Evolutionary conservation across 257 asterid species (phyloP).

Genomic region (Mitragyna speciosa): DNA sequence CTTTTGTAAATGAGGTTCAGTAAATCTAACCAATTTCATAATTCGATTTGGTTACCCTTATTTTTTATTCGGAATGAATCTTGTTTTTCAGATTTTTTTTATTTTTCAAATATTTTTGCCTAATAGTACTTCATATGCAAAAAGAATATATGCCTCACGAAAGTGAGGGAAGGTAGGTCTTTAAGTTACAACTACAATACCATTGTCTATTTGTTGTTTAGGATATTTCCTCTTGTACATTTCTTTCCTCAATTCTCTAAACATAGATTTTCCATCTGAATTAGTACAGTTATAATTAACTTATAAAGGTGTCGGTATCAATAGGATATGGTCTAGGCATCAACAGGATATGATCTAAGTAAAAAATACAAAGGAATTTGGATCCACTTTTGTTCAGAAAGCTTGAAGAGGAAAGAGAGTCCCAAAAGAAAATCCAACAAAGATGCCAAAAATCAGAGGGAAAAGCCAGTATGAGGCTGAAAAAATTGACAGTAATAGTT

Average conservation of each 20-base stretch:
- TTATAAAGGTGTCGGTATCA: no score
- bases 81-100: no score
- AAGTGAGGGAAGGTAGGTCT: neutral
- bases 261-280: neutral
- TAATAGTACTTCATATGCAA: neutral
- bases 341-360: neutral
- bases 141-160: neutral
- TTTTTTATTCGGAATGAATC: no score
- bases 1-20: no score
- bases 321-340: neutral
- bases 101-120: no score
- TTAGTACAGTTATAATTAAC: neutral
- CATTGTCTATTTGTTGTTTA: neutral
- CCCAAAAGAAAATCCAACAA: constrained; percentile 1
- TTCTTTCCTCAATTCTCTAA: neutral
- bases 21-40: no score
- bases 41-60: no score
- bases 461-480: neutral
- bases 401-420: constrained; percentile 15
- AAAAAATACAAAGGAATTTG: neutral
- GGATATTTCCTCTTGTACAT: neutral
- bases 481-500: neutral
- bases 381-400: neutral
- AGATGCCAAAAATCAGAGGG: neutral
- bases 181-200: neutral